phyloP scores from a whole-genome alignment of 345 rosid genomes.

The Moringa oleifera region DNA sequence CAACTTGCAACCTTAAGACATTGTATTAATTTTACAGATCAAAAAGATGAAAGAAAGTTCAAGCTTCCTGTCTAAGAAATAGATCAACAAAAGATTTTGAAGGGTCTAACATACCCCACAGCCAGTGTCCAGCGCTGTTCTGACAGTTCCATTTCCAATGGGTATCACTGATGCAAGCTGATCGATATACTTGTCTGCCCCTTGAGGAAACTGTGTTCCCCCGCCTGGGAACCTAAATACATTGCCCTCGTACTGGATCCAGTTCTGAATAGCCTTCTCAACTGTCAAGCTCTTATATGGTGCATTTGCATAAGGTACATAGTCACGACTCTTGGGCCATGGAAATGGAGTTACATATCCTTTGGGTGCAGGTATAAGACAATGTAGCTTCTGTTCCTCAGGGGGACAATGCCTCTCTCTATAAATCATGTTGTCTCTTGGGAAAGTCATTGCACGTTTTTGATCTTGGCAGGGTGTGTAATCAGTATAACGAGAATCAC shows the following conservation, averaged over 20 bases:
- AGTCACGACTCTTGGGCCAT: conserved; percentile 99
- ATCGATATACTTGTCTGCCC: conserved; percentile 93
- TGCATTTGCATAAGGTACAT: conserved; percentile 96
- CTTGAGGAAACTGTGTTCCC: conserved; percentile 99
- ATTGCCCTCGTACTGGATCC: conserved; percentile 95
- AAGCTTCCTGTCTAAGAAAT: background rate
- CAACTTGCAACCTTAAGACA: conserved; percentile 82
- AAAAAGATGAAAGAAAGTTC: background rate
- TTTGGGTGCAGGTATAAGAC: conserved; percentile 87
- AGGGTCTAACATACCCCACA: conserved; percentile 70
- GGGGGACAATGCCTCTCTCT: conserved; percentile 92
- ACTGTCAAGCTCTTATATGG: conserved; percentile 97
- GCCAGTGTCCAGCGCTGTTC: conserved; percentile 96
- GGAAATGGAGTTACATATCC: conserved; percentile 96
- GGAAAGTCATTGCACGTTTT: conserved; percentile 93
- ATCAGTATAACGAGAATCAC: conserved; percentile 58
- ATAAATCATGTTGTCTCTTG: conserved; percentile 86
- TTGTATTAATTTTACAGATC: background rate
- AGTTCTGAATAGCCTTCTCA: conserved; percentile 98
- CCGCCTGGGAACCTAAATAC: conserved; percentile 99
- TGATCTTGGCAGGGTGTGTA: conserved; percentile 99
- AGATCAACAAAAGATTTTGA: background rate
- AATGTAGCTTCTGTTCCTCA: conserved; percentile 63
- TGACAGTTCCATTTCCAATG: conserved; percentile 79
- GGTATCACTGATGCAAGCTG: conserved; percentile 94